Evolutionary conservation across 1,284 basidiomycete species (phyloP), one percentile per base, ranked within the genome.

Genomic region (Melanopsichium pennsylvanicum): DNA sequence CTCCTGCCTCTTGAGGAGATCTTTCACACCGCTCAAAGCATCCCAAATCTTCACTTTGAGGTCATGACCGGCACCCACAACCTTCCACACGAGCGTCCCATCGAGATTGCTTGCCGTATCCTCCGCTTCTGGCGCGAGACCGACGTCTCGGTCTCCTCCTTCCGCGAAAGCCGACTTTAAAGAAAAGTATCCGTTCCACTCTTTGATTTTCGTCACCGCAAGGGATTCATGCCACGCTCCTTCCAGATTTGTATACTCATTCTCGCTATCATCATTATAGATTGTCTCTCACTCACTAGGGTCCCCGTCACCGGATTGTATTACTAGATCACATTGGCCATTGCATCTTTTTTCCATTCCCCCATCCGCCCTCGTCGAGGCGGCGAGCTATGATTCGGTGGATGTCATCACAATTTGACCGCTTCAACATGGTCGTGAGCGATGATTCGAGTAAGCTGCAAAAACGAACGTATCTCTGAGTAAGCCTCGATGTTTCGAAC

Each of bases 41-140:
- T 61, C 25, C 58, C 59, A 27, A 62, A 61, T 19, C 55, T 62
- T 21, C 58, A 62, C 41, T 68, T 68, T 27, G 64, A 68, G 42
- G 55, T 59, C 36, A 57, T 68, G 54, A 59, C 48, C n/a, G 59
- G 64, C 45, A 62, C 54, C 16, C 64, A 68, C 45, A 68, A 58
- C 34, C 55, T 68, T 19, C 64, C 64, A 12, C 58, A 62, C 32
- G 64, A 68, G 55, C 42, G 48, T 16, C 64, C 59, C 26, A 49
- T 54, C 38, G 50, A 57, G 54, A 62, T 68, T 49, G 64, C 64
- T 35, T 45, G 54, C 38, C 58, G 52, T 26, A 61, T 67, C 48
- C 21, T 57, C 23, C 57, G 57, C 47, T 67, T 67, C 45, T 61
- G 57, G 57, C 63, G 52, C 25, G 63, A 67, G 51, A 67, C 63